These are phyloP conservation scores for Allomyces javanicus DNA, from an alignment of 192 early-diverging fungal species.

Conservation along the genomic window DNA sequence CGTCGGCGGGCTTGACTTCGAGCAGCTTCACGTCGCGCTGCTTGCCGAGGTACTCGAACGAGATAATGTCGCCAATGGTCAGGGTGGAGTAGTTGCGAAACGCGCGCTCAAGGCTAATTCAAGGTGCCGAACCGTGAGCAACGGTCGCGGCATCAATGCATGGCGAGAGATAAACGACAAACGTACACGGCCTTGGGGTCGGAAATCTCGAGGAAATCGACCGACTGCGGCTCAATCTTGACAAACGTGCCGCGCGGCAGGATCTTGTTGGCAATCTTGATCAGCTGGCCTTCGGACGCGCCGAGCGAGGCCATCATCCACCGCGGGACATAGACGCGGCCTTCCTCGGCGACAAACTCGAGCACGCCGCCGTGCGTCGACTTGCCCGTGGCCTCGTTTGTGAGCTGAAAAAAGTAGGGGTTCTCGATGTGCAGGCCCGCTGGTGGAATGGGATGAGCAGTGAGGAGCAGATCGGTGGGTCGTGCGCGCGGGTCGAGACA, in stretches of 20 bases:
- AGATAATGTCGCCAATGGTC: slow-evolving; percentile 75
- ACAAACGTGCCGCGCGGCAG: slow-evolving; percentile 72
- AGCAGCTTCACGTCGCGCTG: slow-evolving; percentile 76
- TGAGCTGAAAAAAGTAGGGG: slow-evolving; percentile 79
- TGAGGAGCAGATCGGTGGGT: background rate
- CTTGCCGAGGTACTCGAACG: slow-evolving; percentile 77
- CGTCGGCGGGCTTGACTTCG: slow-evolving; percentile 59
- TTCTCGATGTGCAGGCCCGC: slow-evolving; percentile 70
- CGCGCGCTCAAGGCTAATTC: slow-evolving; percentile 62
- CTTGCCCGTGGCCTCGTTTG: slow-evolving; percentile 29
- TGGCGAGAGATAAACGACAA: background rate
- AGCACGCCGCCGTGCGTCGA: slow-evolving; percentile 88
- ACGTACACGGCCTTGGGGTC: slow-evolving; percentile 84
- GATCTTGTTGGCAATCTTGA: slow-evolving; percentile 55
- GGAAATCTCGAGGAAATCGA: slow-evolving; percentile 88
- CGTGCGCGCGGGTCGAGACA: background rate
- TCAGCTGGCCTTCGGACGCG: slow-evolving; percentile 31
- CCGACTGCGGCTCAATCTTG: slow-evolving; percentile 91
- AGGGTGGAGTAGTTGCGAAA: slow-evolving; percentile 78
- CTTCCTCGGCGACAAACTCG: slow-evolving; percentile 96
- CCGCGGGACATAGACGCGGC: slow-evolving; percentile 78
- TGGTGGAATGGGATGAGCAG: background rate
- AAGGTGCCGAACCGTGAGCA: background rate
- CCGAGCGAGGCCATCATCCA: slow-evolving; percentile 27
- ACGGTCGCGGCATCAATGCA: background rate